A percentile compares a stretch with the other conserved stretches of the same genome.
Evolutionary conservation across 2,329 filamentous ascomycete genomes (phyloP).

Genomic region (Whalleya microplaca): DNA sequence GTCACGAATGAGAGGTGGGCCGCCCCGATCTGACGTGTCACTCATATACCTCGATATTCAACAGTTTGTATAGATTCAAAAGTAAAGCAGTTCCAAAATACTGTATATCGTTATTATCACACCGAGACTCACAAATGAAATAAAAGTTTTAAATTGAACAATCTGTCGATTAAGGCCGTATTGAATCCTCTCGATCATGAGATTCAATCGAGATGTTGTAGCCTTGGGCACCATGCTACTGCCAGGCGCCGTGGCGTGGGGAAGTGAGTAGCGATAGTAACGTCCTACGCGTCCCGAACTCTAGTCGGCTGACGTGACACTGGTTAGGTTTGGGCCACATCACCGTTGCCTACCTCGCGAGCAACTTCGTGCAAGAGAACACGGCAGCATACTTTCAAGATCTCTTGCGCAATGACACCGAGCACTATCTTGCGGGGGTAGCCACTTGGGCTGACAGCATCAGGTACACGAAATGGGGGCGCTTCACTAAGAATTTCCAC

Average conservation of each 20-base stretch:
- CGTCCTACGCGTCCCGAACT: neutral
- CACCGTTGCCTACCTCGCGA: slow-evolving; percentile 66
- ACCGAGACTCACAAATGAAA: neutral
- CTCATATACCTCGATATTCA: slow-evolving; percentile 1
- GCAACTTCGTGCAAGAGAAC: slow-evolving; percentile 59
- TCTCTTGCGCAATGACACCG: slow-evolving; percentile 57
- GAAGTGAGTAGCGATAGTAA: slow-evolving; percentile 41
- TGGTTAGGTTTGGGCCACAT: slow-evolving; percentile 66
- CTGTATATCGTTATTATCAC: neutral
- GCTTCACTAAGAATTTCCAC: slow-evolving; percentile 66
- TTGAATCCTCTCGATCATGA: slow-evolving; percentile 34
- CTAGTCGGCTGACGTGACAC: slow-evolving; percentile 10
- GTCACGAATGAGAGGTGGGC: slow-evolving; percentile 1
- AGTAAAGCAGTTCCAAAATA: neutral
- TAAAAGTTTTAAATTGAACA: neutral
- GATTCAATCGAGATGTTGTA: slow-evolving; percentile 29
- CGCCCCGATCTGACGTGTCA: slow-evolving; percentile 9
- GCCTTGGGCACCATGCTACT: slow-evolving; percentile 37
- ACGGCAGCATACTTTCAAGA: slow-evolving; percentile 61
- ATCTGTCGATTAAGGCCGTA: neutral
- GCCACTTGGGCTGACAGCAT: slow-evolving; percentile 71
- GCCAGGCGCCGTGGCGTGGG: slow-evolving; percentile 45
- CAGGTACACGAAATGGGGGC: slow-evolving; percentile 66
- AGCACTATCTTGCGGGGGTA: slow-evolving; percentile 64
- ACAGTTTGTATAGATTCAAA: neutral